Evolutionary conservation across 2,329 filamentous ascomycete species (phyloP).

Genomic region (Diaporthe vexans): DNA sequence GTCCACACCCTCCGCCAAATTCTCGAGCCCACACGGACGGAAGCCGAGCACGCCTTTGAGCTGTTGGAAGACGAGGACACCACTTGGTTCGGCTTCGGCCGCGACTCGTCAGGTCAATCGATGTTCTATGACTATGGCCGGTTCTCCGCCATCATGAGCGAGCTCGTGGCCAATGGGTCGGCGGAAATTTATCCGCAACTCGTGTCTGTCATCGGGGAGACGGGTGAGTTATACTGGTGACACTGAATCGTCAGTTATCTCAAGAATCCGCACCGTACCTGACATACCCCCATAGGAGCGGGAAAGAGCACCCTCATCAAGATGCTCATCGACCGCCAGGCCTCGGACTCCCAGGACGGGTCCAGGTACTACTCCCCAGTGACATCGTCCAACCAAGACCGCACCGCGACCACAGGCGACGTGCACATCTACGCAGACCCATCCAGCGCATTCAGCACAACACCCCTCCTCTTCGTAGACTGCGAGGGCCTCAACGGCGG

Average conservation of each 20-base stretch:
- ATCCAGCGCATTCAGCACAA: conserved; percentile 7
- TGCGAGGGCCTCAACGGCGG: conserved; percentile 28
- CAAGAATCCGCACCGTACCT: neutral
- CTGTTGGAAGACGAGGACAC: conserved; percentile 29
- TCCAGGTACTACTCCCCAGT: conserved; percentile 23
- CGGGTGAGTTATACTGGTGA: neutral
- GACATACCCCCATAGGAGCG: neutral
- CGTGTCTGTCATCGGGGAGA: conserved; percentile 16
- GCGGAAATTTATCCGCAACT: conserved; percentile 16
- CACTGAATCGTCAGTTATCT: fast-evolving
- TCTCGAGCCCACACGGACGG: conserved; percentile 15
- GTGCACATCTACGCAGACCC: conserved; percentile 32
- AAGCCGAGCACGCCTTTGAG: conserved; percentile 19
- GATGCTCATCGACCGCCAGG: conserved; percentile 23
- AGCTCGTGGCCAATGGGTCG: neutral
- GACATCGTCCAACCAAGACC: conserved; percentile 19
- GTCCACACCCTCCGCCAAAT: conserved; percentile 17
- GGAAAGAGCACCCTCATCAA: conserved; percentile 19
- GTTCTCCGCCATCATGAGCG: conserved; percentile 20
- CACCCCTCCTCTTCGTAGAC: conserved; percentile 14
- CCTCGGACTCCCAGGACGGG: neutral
- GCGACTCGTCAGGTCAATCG: conserved; percentile 16
- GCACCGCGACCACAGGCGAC: conserved; percentile 15
- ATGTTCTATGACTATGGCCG: conserved; percentile 25
- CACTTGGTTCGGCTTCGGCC: conserved; percentile 24